Evolutionary conservation across 352 stramenopile species (phyloP).

Genomic region (Pythium aquatile): DNA sequence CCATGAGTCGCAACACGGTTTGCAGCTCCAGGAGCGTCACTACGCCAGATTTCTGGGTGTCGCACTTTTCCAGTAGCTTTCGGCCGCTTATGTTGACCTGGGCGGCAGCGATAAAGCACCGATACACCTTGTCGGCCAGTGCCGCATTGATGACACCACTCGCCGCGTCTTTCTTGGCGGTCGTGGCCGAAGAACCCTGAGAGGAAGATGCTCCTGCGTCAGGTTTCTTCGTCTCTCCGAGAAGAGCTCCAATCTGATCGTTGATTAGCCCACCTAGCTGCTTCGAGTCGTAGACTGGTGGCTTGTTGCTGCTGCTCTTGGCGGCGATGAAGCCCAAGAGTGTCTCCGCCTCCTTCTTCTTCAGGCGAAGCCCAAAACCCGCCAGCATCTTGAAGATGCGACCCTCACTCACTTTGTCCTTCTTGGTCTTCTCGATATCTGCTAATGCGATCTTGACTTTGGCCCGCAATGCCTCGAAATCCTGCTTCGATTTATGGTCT

Average conservation of each 20-base stretch:
- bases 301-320: slow-evolving; percentile 28
- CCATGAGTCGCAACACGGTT: slow-evolving; percentile 77
- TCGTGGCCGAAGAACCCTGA: background rate
- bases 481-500: slow-evolving; percentile 31
- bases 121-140: slow-evolving; percentile 64
- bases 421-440: slow-evolving; percentile 28
- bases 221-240: slow-evolving; percentile 19
- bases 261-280: slow-evolving; percentile 12
- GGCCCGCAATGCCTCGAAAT: slow-evolving; percentile 37
- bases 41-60: slow-evolving; percentile 44
- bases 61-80: slow-evolving; percentile 73
- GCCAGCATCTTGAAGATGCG: slow-evolving; percentile 64
- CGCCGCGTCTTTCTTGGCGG: slow-evolving; percentile 1
- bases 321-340: slow-evolving; percentile 40
- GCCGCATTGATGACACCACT: slow-evolving; percentile 15
- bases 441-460: slow-evolving; percentile 20
- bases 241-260: slow-evolving; percentile 17
- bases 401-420: slow-evolving; percentile 42
- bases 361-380: slow-evolving; percentile 40
- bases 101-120: slow-evolving; percentile 59
- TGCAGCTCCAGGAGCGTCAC: slow-evolving; percentile 71
- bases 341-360: slow-evolving; percentile 46
- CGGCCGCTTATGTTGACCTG: slow-evolving; percentile 76
- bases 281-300: slow-evolving; percentile 33
- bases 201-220: background rate